Evolutionary conservation across 257 asterid species (phyloP).

Genomic region (Primulina eburnea): DNA sequence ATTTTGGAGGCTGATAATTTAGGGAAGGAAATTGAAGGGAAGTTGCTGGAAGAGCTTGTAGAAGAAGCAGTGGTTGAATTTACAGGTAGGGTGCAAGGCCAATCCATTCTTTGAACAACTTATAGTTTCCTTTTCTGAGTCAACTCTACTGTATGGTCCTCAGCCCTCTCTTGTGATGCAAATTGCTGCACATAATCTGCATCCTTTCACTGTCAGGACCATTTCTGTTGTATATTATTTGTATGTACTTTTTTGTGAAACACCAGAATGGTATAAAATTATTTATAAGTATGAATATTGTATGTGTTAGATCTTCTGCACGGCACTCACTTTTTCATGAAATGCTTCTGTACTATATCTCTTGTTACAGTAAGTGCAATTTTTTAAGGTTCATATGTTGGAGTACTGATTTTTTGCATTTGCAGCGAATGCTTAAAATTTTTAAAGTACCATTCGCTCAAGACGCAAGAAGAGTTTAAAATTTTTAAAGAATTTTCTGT

Average conservation of each 20-base stretch:
- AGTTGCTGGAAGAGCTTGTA: conserved; percentile 62
- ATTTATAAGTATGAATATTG: not conserved
- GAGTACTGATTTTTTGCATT: no score
- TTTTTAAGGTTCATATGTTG: not conserved
- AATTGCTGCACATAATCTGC: not conserved
- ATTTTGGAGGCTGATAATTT: conserved; percentile 48
- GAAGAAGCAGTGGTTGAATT: conserved; percentile 54
- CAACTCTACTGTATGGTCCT: conserved; percentile 12
- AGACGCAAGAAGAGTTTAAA: no score
- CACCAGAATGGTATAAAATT: not conserved
- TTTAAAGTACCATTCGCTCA: no score
- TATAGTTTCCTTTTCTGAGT: conserved; percentile 8
- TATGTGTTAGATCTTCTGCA: not conserved
- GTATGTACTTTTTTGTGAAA: not conserved
- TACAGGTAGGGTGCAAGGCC: conserved; percentile 34
- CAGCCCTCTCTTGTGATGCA: not conserved
- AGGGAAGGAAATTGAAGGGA: conserved; percentile 48
- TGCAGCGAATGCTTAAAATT: no score
- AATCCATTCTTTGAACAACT: conserved; percentile 12
- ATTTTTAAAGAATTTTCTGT: no score
- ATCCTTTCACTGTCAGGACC: not conserved
- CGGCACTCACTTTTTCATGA: not conserved
- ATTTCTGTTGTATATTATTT: not conserved
- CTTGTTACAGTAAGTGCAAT: not conserved
- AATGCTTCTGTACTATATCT: not conserved